These are phyloP conservation scores for Sclerospora graminicola DNA, from an alignment of 352 stramenopile genomes.

Conservation along the genomic window DNA sequence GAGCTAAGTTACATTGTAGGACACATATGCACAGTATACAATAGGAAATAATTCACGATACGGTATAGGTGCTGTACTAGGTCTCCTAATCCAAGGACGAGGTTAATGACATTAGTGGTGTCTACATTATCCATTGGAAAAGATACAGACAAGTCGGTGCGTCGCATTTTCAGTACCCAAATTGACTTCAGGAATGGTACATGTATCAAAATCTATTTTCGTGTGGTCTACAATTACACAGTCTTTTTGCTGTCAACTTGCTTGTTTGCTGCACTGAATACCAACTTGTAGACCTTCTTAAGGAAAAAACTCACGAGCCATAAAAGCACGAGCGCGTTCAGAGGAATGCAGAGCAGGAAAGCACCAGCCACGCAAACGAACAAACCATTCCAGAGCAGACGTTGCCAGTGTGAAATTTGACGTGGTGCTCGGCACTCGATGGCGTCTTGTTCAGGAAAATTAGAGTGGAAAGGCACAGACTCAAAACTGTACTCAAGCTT, in stretches of 20 bases:
- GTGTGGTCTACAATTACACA: conserved; percentile 13
- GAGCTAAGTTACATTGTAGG: no score
- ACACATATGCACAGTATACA: no score
- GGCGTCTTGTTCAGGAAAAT: conserved; percentile 33
- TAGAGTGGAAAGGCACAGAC: conserved; percentile 32
- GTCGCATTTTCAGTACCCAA: no score
- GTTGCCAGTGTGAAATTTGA: conserved; percentile 19
- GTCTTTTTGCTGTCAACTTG: conserved; percentile 20
- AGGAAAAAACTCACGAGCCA: conserved; percentile 57
- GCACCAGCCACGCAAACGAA: conserved; percentile 26
- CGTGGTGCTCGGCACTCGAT: conserved; percentile 36
- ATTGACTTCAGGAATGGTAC: no score
- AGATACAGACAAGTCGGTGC: no score
- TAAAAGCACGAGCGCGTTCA: conserved; percentile 40
- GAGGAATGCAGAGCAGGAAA: conserved; percentile 41
- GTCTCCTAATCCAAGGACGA: no score
- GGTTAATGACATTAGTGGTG: no score
- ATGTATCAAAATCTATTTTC: conserved; percentile 22
- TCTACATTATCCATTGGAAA: no score
- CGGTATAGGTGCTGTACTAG: no score
- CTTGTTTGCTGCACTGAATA: conserved; percentile 4
- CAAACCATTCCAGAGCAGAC: conserved; percentile 27
- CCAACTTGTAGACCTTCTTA: conserved; percentile 22
- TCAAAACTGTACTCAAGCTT: conserved; percentile 58
- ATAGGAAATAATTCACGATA: no score